These are phyloP conservation scores for Pyricularia pennisetigena DNA, from an alignment of 2,329 filamentous ascomycete species.

Conservation along the genomic window DNA sequence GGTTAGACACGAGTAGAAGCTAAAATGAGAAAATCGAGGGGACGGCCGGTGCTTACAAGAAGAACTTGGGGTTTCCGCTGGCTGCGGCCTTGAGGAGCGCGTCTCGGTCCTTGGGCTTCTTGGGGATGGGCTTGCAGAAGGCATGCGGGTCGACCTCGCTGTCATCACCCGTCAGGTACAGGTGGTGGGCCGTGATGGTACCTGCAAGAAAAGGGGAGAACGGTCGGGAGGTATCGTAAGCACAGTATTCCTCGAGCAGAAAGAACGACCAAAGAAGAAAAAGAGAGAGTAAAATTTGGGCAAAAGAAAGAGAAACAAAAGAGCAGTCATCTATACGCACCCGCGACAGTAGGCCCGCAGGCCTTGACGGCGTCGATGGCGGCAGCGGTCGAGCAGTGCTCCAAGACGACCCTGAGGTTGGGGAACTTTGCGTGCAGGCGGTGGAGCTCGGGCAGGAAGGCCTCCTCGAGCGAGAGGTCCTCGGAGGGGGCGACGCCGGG, in stretches of 20 bases:
- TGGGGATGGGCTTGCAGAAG: conserved; percentile 73
- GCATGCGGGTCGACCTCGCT: conserved; percentile 35
- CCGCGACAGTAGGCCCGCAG: conserved; percentile 64
- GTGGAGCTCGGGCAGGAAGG: conserved; percentile 72
- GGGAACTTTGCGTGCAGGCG: conserved; percentile 69
- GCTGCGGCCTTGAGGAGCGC: conserved; percentile 59
- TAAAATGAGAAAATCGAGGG: neutral
- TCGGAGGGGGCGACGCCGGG: conserved; percentile 27
- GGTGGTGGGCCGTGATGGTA: conserved; percentile 80
- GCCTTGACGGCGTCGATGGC: conserved; percentile 68
- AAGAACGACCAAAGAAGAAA: too few relatives aligned
- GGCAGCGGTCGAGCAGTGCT: conserved; percentile 76
- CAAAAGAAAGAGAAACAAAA: too few relatives aligned
- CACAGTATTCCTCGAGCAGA: neutral
- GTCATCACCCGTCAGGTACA: conserved; percentile 44
- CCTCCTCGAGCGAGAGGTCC: conserved; percentile 37
- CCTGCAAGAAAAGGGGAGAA: conserved; percentile 23
- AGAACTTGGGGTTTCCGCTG: conserved; percentile 55
- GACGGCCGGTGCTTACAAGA: conserved; percentile 33
- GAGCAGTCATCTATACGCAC: neutral
- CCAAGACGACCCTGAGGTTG: conserved; percentile 56
- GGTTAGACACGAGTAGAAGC: neutral
- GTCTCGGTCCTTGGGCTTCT: conserved; percentile 61
- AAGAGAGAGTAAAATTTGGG: too few relatives aligned
- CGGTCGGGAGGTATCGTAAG: neutral